These are phyloP conservation scores for Gracilariopsis chorda DNA, from an alignment of 23 red algal genomes.

Conservation along the genomic window DNA sequence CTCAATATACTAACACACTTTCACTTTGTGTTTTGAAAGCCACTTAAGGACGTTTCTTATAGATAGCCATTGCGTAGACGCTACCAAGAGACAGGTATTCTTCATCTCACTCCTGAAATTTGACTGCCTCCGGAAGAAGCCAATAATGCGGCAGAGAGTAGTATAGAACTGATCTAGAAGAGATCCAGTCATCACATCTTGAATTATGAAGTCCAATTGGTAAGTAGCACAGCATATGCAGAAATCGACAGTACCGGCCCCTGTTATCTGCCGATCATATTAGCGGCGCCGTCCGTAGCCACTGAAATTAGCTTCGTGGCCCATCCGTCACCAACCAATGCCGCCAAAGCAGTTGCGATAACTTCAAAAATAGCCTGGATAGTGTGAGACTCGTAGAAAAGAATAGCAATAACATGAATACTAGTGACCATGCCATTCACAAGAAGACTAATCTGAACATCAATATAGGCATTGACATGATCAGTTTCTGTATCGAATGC, in stretches of 20 bases:
- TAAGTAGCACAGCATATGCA: neutral
- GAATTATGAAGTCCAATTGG: neutral
- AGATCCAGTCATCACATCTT: neutral
- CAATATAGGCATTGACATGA: neutral
- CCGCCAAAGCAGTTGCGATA: neutral
- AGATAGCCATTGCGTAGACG: neutral
- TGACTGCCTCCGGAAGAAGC: neutral
- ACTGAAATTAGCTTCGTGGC: neutral
- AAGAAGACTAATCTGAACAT: neutral
- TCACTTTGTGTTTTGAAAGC: neutral
- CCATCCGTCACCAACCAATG: neutral
- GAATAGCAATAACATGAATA: neutral
- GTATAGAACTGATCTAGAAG: neutral
- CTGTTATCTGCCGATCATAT: neutral
- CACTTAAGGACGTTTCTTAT: neutral
- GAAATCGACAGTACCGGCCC: neutral
- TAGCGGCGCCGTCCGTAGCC: neutral
- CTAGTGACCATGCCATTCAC: neutral
- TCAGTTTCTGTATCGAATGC: neutral
- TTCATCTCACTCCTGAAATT: neutral
- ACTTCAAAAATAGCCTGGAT: neutral
- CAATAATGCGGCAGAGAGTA: neutral
- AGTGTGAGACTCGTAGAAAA: neutral
- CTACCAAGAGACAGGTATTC: neutral
- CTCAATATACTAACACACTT: neutral